Conservation (phyloP, 2,329 filamentous ascomycete species). For the Paradendryphiella salina region DNA sequence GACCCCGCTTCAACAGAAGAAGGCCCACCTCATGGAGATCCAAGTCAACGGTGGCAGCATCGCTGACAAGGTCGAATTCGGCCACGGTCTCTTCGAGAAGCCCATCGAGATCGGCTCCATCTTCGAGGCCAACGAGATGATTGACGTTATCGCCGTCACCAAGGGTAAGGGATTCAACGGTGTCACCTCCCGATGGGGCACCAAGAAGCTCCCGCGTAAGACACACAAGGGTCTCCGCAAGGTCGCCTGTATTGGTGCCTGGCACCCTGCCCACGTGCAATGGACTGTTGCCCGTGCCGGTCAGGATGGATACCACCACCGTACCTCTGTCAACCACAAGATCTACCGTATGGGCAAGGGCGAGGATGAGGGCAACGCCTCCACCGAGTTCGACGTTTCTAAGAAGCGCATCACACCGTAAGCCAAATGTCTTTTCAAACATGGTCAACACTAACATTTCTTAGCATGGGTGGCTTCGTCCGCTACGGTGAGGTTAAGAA, state of each 20-base stretch:
- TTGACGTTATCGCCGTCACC: conserved; percentile 98
- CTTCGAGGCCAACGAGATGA: conserved; percentile 99
- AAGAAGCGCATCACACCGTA: conserved; percentile 99
- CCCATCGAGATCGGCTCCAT: conserved; percentile 87
- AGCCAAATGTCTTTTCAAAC: conserved; percentile 51
- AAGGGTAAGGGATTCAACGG: conserved; percentile 99
- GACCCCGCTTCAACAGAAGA: conserved; percentile 99
- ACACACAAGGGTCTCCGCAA: conserved; percentile 99
- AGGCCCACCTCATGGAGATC: conserved; percentile 99
- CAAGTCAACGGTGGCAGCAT: conserved; percentile 98
- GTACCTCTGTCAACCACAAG: conserved; percentile 99
- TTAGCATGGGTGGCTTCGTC: conserved; percentile 97
- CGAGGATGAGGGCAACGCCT: conserved; percentile 85
- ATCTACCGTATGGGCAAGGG: conserved; percentile 98
- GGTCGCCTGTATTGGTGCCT: conserved; percentile 99
- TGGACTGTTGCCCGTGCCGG: conserved; percentile 99
- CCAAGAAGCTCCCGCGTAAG: conserved; percentile 99
- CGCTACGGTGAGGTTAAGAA: conserved; percentile 99
- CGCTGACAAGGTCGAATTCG: conserved; percentile 96
- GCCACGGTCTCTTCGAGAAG: conserved; percentile 98
- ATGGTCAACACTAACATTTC: conserved; percentile 44
- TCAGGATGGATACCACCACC: conserved; percentile 99
- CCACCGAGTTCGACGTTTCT: conserved; percentile 93
- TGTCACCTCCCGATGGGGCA: conserved; percentile 98
- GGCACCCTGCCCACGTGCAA: conserved; percentile 99